Base-by-base conservation (phyloP, 352 stramenopile species). In the Phytophthora colocasiae region DNA sequence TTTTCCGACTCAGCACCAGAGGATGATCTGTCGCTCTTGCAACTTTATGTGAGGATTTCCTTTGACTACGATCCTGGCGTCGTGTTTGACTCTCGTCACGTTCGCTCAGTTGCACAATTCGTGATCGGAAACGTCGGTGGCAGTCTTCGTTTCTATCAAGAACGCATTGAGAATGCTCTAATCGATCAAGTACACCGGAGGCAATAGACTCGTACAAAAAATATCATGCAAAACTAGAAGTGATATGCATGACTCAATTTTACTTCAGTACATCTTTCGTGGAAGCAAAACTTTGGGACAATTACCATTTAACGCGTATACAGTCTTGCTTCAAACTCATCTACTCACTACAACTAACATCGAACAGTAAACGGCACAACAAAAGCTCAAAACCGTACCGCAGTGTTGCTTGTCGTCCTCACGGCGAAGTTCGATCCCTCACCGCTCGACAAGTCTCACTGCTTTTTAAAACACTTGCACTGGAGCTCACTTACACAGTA, bases 111-210 rank as follows among this genome's bases (percentile, higher is more conserved):
- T 10, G 71, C 66, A 6, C 69, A 85, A 41, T 85, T 85, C 44
- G 51, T 83, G 5, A 69, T 83, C 55, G 72, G 65, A 12, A 74
- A 71, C 11, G 66, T 63, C 34, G 70, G 50, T 6, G 65, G 58
- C 6, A 83, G 79, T 58, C 70, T 85, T 27, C 58, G 53, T 1
- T 63, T 63, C 45, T 78, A 72, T 22, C 72, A 75, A 40, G 64
- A 85, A 48, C 75, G 78, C 49, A 85, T 85, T 29, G 77, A 85
- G 41, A 85, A 85, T 24, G 55, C 69, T 24, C 60, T 81, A 24
- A 47, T 76, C 12, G 63, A 73, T 40, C 52, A 69, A 41, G 41
- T 53, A 27, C 34, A 61, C 3, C 45, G 47, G 19, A 26, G 15
- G 7, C 47, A 58, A 4, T 41, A 47, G 7, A 27, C 22, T 22